These are phyloP conservation scores for Adenanthera pavonina DNA, from an alignment of 306 rosid species.

Conservation along the genomic window DNA sequence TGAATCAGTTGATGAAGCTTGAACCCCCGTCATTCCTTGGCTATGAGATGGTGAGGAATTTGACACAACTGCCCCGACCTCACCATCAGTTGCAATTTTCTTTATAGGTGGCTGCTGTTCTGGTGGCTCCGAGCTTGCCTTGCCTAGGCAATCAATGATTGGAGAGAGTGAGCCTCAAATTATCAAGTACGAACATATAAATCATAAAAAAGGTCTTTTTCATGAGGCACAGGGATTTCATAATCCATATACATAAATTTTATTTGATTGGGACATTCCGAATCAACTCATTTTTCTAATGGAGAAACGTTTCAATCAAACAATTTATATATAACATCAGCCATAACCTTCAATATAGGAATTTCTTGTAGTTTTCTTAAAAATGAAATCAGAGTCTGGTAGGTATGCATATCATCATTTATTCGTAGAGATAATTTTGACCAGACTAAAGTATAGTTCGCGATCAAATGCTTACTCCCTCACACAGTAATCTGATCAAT, in stretches of 20 bases:
- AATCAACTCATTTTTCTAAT: neutral
- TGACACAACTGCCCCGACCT: slow-evolving; percentile 20
- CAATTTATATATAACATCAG: neutral
- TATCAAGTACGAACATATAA: neutral
- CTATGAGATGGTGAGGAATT: slow-evolving; percentile 44
- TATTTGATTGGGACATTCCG: neutral
- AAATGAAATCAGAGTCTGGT: neutral
- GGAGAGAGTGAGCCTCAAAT: slow-evolving; percentile 9
- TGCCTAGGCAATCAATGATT: slow-evolving; percentile 37
- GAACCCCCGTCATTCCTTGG: slow-evolving; percentile 43
- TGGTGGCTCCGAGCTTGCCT: slow-evolving; percentile 43
- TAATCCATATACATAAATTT: slow-evolving; percentile 7
- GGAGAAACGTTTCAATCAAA: slow-evolving; percentile 4
- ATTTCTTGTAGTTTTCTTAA: neutral
- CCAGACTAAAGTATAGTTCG: neutral
- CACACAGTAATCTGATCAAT: slow-evolving; percentile 10
- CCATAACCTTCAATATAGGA: neutral
- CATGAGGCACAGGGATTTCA: neutral
- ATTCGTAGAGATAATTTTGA: neutral
- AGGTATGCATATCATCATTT: neutral
- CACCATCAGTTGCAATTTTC: slow-evolving; percentile 49
- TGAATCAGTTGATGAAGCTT: slow-evolving; percentile 43
- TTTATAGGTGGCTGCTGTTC: slow-evolving; percentile 48
- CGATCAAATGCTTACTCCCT: slow-evolving; percentile 28
- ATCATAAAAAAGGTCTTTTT: slow-evolving; percentile 3